Base-by-base conservation (phyloP, 202 grass and related monocot genomes). In the Zoysia matrella region DNA sequence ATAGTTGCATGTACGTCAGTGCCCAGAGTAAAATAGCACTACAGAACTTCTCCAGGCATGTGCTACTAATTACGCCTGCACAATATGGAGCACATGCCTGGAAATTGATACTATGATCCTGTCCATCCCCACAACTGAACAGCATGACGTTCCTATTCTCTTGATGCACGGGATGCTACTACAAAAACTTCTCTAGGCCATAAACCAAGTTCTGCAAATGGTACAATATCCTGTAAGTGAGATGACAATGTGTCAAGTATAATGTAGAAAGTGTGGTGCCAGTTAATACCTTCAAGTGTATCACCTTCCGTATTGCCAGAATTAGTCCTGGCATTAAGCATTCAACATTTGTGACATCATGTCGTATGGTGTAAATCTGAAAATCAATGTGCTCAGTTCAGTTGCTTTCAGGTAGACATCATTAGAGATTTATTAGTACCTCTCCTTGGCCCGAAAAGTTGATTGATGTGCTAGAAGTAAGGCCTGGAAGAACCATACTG, bases 401-500 rank as follows among this genome's bases (percentile, higher is more conserved):
- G 4, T 69, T 39, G 51, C 60, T 48, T 62, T 69, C 68, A 15
- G 72, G 11, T 42, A 3, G 7, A 39, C 81, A 47, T 67, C 39
- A 56, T 22, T n/a, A 11, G 14, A 52, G 4, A 16, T 76, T 57
- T 54, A 53, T 53, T 49, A n/a, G 12, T 93, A 91, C 95, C 92
- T 98, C 95, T 67, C 95, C 92, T 1, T 86, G 90, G 7, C 90
- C 73, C 3, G 95, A 98, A 80, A 95, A 95, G 56, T 93, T 84
- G 43, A 98, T 76, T 13, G 92, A 80, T 36, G 92, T 98, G 74
- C 90, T 93, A 5, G 90, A 98, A 65, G 85, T 65, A 50, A 93
- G 73, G 52, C 95, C 95, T 65, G 92, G 95, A 83, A 95, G 86
- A 77, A 98, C 92, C 82, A 98, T 81, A 79, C 88, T 95, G 67